Evolutionary conservation across 2,329 filamentous ascomycete genomes (phyloP).

Genomic region (Neonectria magnoliae): DNA sequence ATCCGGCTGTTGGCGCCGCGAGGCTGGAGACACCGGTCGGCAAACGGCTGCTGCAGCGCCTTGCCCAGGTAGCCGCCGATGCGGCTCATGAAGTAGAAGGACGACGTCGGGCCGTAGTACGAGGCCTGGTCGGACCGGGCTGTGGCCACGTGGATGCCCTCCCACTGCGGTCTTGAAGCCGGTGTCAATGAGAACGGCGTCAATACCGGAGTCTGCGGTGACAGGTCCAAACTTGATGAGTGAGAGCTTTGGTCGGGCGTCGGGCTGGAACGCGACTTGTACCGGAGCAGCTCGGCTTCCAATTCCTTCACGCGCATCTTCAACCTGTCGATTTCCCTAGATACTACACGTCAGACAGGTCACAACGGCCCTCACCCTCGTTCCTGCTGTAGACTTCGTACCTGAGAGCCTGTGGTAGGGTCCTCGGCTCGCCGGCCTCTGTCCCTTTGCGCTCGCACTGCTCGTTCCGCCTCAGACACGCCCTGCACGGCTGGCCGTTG

Average conservation of each 20-base stretch:
- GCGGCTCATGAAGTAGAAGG: slow-evolving; percentile 56
- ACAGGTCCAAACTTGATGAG: slow-evolving; percentile 9
- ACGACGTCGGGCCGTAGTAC: slow-evolving; percentile 57
- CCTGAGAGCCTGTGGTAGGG: slow-evolving; percentile 36
- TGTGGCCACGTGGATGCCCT: slow-evolving; percentile 49
- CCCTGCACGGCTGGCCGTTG: slow-evolving; percentile 48
- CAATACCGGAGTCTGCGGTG: not conserved
- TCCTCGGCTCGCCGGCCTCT: slow-evolving; percentile 42
- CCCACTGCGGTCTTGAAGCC: slow-evolving; percentile 33
- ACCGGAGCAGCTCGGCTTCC: slow-evolving; percentile 36
- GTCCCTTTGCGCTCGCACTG: slow-evolving; percentile 45
- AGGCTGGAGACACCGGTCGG: slow-evolving; percentile 26
- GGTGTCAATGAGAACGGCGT: slow-evolving; percentile 3
- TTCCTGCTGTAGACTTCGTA: not conserved
- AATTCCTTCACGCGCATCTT: slow-evolving; percentile 46
- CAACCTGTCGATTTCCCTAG: slow-evolving; percentile 49
- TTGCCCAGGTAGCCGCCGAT: slow-evolving; percentile 50
- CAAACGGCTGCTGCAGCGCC: slow-evolving; percentile 43
- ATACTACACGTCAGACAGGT: not conserved
- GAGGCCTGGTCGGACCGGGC: slow-evolving; percentile 49
- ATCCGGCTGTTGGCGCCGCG: slow-evolving; percentile 25
- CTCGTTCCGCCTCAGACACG: slow-evolving; percentile 46
- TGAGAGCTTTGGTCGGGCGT: slow-evolving; percentile 17
- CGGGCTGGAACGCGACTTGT: slow-evolving; percentile 6
- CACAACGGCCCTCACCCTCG: too few relatives aligned